Conservation (phyloP, 352 stramenopile species). For the Ophiocytium majus region DNA sequence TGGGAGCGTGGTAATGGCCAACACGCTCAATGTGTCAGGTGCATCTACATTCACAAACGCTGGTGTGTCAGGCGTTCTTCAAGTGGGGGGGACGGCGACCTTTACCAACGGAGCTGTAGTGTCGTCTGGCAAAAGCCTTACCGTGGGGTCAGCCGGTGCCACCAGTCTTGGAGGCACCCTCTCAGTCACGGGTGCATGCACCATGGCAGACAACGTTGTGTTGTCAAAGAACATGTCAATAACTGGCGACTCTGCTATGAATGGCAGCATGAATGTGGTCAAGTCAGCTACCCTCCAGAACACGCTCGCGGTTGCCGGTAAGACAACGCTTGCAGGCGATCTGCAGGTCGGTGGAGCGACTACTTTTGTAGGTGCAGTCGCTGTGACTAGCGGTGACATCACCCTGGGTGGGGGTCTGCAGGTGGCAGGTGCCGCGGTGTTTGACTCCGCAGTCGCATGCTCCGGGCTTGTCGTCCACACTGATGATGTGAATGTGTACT, state of each 20-base stretch:
- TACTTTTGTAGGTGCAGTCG: slow-evolving; percentile 8
- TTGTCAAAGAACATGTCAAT: not conserved
- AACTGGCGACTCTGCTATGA: not conserved
- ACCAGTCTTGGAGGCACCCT: not conserved
- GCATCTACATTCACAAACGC: not conserved
- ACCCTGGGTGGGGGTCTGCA: not conserved
- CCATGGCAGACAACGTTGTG: not conserved
- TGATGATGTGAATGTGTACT: not conserved
- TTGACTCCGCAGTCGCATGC: not conserved
- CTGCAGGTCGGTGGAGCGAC: not conserved
- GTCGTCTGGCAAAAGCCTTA: not conserved
- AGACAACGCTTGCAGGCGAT: not conserved
- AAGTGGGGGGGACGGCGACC: not conserved
- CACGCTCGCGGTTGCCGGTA: not conserved
- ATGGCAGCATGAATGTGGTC: not conserved
- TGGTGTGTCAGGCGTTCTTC: not conserved
- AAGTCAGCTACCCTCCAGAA: not conserved
- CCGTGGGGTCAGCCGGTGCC: not conserved
- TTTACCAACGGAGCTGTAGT: not conserved
- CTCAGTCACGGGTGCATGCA: not conserved
- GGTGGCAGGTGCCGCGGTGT: not conserved
- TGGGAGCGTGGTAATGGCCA: not conserved
- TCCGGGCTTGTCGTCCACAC: not conserved
- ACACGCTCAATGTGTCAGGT: not conserved
- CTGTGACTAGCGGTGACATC: not conserved